phyloP scores from a whole-genome alignment of 352 stramenopile genomes.

The Achlya hypogyna region DNA sequence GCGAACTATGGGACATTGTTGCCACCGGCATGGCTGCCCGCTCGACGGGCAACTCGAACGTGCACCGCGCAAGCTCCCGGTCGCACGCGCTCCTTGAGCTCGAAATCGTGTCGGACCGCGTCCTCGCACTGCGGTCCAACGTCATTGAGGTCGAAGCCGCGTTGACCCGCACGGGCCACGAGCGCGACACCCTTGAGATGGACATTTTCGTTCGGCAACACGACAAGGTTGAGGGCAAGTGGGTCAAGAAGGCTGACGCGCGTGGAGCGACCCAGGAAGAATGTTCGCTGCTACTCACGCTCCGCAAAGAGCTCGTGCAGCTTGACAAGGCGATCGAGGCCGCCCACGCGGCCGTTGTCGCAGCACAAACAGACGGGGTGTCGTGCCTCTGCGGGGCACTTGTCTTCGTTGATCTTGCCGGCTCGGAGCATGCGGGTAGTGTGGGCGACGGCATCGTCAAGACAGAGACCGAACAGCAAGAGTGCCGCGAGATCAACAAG shows the following conservation, averaged over 20 bases:
- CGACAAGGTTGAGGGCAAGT: slow-evolving; percentile 21
- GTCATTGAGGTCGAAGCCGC: slow-evolving; percentile 28
- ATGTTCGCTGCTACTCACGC: not conserved
- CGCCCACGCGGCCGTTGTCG: slow-evolving; percentile 20
- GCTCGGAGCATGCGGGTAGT: slow-evolving; percentile 42
- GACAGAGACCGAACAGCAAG: slow-evolving; percentile 10
- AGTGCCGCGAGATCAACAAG: slow-evolving; percentile 18
- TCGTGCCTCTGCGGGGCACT: slow-evolving; percentile 26
- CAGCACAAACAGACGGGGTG: slow-evolving; percentile 15
- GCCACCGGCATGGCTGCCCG: slow-evolving; percentile 20
- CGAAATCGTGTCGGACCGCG: slow-evolving; percentile 36
- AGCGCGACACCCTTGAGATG: slow-evolving; percentile 37
- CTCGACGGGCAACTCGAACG: slow-evolving; percentile 38
- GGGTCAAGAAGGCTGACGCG: slow-evolving; percentile 26
- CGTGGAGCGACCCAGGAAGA: slow-evolving; percentile 17
- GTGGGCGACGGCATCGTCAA: slow-evolving; percentile 8
- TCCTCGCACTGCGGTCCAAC: slow-evolving; percentile 28
- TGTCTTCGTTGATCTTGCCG: slow-evolving; percentile 42
- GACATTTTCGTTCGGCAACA: slow-evolving; percentile 27
- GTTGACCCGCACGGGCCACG: slow-evolving; percentile 38
- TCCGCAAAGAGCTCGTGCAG: slow-evolving; percentile 21
- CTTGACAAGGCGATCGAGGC: slow-evolving; percentile 22
- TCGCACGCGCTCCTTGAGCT: slow-evolving; percentile 45
- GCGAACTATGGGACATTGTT: slow-evolving; percentile 26
- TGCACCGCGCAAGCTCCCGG: slow-evolving; percentile 40